Evolutionary conservation across 768 basidiomycete genomes (phyloP).

Genomic region (Xerocomellus amylosporus): DNA sequence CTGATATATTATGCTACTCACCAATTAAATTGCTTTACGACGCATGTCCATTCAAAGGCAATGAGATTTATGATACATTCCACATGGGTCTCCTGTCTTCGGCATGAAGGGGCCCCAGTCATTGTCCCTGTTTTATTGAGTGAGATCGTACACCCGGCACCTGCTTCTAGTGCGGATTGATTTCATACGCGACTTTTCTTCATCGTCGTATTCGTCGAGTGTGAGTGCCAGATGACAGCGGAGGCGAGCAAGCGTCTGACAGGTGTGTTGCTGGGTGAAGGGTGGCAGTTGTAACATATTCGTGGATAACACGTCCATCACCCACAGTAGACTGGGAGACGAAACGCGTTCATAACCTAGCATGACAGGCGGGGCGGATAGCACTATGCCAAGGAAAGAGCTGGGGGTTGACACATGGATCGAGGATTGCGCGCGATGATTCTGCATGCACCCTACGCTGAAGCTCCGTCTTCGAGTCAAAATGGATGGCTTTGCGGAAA

Average conservation of each 20-base stretch:
- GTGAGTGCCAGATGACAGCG: conserved; percentile 49
- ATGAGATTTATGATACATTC: conserved; percentile 58
- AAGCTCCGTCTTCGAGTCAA: conserved; percentile 39
- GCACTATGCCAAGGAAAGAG: conserved; percentile 42
- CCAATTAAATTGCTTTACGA: conserved; percentile 25
- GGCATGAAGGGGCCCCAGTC: conserved; percentile 58
- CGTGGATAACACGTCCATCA: conserved; percentile 42
- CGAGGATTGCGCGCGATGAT: conserved; percentile 20
- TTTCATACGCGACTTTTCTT: conserved; percentile 26
- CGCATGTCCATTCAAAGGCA: conserved; percentile 39
- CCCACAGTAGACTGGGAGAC: conserved; percentile 48
- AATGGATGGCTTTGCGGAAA: conserved; percentile 9
- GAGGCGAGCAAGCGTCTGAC: conserved; percentile 42
- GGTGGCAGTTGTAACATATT: conserved; percentile 32
- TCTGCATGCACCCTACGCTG: conserved; percentile 44
- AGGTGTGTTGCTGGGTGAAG: conserved; percentile 10
- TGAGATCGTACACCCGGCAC: conserved; percentile 61
- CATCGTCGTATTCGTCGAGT: conserved; percentile 33
- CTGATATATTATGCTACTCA: conserved; percentile 9
- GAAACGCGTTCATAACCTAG: conserved; percentile 20
- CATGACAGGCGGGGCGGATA: conserved; percentile 33
- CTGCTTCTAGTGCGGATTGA: conserved; percentile 47
- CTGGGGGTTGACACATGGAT: too few species aligned
- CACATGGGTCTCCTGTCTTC: conserved; percentile 44
- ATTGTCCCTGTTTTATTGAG: conserved; percentile 50